Conservation (phyloP, 1,284 basidiomycete species). For the Ceratobasidium sp. region DNA sequence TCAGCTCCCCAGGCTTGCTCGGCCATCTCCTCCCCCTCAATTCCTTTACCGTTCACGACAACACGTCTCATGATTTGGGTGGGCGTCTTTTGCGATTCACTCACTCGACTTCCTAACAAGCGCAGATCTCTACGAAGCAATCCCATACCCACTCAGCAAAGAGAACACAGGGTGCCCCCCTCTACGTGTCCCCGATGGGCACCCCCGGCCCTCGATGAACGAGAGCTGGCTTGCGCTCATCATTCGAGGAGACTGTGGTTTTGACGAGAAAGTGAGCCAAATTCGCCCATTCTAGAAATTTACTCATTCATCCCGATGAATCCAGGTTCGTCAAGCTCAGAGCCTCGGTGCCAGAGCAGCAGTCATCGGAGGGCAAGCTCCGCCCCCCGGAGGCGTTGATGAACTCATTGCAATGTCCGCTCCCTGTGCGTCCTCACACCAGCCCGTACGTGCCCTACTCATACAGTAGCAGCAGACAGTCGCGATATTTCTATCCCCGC, state of each 20-base stretch:
- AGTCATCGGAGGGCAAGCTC: slow-evolving; percentile 53
- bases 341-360: slow-evolving; percentile 54
- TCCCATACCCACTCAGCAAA: slow-evolving; percentile 14
- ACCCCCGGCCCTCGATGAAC: slow-evolving; percentile 30
- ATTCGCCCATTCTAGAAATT: not conserved
- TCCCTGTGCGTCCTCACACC: slow-evolving; percentile 4
- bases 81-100: not conserved
- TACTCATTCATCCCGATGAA: too few species aligned
- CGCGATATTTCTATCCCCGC: slow-evolving; percentile 45
- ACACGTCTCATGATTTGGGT: slow-evolving; percentile 20
- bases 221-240: slow-evolving; percentile 53
- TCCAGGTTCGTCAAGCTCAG: slow-evolving; percentile 53
- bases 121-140: not conserved
- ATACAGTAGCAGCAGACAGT: slow-evolving; percentile 39
- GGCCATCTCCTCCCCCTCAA: slow-evolving; percentile 46
- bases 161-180: slow-evolving; percentile 42
- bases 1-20: slow-evolving; percentile 42
- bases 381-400: slow-evolving; percentile 43
- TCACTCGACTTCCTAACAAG: not conserved
- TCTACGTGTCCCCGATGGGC: slow-evolving; percentile 36
- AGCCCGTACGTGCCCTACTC: not conserved
- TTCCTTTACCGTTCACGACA: slow-evolving; percentile 38
- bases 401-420: slow-evolving; percentile 56
- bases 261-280: slow-evolving; percentile 51
- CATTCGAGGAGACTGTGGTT: slow-evolving; percentile 57